Conservation (phyloP, 164 flowering plant genomes). For the Chimonanthus praecox region DNA sequence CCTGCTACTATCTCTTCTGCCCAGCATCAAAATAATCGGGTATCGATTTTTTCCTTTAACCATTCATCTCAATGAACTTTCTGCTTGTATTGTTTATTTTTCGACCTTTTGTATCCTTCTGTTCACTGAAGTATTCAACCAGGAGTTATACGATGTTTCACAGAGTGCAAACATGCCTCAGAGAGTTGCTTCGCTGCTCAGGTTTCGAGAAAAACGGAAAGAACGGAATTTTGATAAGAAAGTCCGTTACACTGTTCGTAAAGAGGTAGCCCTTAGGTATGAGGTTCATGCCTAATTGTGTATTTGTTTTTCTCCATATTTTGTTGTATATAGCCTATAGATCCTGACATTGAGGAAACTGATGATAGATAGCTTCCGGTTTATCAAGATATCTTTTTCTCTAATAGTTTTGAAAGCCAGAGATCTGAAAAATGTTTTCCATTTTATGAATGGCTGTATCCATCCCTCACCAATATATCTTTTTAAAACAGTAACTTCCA, state of each 20-base stretch:
- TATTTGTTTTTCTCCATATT: background rate
- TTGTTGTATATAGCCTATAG: background rate
- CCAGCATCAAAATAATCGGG: conserved; percentile 35
- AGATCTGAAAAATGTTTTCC: background rate
- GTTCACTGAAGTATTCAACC: conserved; percentile 9
- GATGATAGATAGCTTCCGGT: background rate
- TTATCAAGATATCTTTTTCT: background rate
- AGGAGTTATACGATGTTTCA: conserved; percentile 14
- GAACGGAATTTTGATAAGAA: conserved; percentile 18
- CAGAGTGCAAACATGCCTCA: conserved; percentile 14
- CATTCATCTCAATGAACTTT: background rate
- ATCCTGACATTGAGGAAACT: background rate
- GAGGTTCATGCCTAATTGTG: background rate
- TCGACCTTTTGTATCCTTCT: background rate
- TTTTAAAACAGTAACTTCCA: background rate
- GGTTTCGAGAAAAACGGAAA: conserved; percentile 23
- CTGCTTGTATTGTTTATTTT: background rate
- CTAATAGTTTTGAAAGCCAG: background rate
- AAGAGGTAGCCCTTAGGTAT: conserved; percentile 21
- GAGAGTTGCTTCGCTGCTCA: conserved; percentile 15
- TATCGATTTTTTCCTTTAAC: conserved; percentile 16
- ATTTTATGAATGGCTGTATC: background rate
- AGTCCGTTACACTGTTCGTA: conserved; percentile 19
- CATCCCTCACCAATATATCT: no score
- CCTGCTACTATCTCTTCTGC: conserved; percentile 22